Evolutionary conservation across 495 filamentous ascomycete genomes (phyloP).

Genomic region (Apodospora peruviana): DNA sequence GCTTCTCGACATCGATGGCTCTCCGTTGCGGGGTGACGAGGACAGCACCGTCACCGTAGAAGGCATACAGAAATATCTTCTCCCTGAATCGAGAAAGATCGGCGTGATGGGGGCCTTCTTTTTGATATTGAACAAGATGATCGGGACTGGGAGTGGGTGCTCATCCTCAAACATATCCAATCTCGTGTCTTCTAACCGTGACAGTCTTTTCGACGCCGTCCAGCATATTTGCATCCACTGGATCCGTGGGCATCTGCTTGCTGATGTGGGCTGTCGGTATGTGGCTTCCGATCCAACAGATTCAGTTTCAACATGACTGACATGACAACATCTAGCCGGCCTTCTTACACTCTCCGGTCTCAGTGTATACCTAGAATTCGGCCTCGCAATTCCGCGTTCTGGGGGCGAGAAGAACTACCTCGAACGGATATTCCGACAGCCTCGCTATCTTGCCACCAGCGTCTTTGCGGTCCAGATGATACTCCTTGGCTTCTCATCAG

Average conservation of each 20-base stretch:
- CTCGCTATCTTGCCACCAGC: slow-evolving; percentile 55
- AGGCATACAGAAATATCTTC: not conserved
- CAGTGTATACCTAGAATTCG: slow-evolving; percentile 35
- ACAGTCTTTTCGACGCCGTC: slow-evolving; percentile 36
- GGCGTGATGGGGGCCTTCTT: slow-evolving; percentile 48
- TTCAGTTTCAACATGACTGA: not conserved
- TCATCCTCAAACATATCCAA: slow-evolving; percentile 44
- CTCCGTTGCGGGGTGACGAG: not conserved
- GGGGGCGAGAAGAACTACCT: slow-evolving; percentile 58
- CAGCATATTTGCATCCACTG: slow-evolving; percentile 35
- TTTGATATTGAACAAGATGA: slow-evolving; percentile 52
- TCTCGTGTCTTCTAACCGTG: slow-evolving; percentile 29
- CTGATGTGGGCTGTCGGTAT: slow-evolving; percentile 34
- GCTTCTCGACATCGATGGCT: not conserved
- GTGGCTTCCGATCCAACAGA: not conserved
- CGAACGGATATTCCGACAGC: slow-evolving; percentile 55
- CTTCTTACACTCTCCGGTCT: slow-evolving; percentile 16
- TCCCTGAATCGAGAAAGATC: slow-evolving; percentile 29
- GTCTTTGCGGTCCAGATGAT: slow-evolving; percentile 56
- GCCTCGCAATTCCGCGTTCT: slow-evolving; percentile 46
- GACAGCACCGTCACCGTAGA: not conserved
- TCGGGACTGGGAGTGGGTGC: slow-evolving; percentile 51
- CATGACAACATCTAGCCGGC: not conserved
- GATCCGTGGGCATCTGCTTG: slow-evolving; percentile 35
- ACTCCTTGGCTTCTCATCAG: slow-evolving; percentile 41